A percentile compares a stretch with the other conserved stretches of the same genome.
These are phyloP conservation scores for Coffea humblotiana DNA, from an alignment of 305 asterid genomes.

Conservation along the genomic window DNA sequence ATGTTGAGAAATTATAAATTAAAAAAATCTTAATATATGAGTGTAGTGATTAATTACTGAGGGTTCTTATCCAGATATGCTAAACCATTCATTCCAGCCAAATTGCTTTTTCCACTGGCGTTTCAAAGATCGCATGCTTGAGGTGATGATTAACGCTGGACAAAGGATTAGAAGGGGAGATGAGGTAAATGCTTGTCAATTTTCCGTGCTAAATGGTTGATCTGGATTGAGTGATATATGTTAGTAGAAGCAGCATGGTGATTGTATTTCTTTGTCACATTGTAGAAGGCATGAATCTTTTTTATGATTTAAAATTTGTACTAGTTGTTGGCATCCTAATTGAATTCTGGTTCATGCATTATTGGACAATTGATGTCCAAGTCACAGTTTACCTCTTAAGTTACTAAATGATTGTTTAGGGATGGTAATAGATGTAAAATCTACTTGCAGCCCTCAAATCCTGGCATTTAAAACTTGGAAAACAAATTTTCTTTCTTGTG, in stretches of 20 bases:
- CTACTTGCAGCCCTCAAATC: background rate
- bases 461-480: background rate
- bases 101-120: constrained; percentile 99
- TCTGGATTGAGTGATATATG: background rate
- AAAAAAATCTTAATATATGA: constrained; percentile 20
- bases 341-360: background rate
- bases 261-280: background rate
- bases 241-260: background rate
- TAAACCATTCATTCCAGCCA: constrained; percentile 91
- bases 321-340: background rate
- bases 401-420: background rate
- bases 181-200: constrained; percentile 55
- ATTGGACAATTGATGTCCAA: background rate
- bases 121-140: constrained; percentile 97
- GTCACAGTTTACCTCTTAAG: background rate
- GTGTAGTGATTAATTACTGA: constrained; percentile 21
- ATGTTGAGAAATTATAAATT: background rate
- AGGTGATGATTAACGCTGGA: constrained; percentile 98
- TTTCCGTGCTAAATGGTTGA: constrained; percentile 7
- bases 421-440: background rate
- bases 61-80: constrained; percentile 66
- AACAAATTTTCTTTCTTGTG: background rate
- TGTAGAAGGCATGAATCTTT: background rate
- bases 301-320: constrained; percentile 5
- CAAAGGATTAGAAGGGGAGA: constrained; percentile 83